Evolutionary conservation across 2,329 filamentous ascomycete species (phyloP).

Genomic region (Arthrobotrys entomopaga): DNA sequence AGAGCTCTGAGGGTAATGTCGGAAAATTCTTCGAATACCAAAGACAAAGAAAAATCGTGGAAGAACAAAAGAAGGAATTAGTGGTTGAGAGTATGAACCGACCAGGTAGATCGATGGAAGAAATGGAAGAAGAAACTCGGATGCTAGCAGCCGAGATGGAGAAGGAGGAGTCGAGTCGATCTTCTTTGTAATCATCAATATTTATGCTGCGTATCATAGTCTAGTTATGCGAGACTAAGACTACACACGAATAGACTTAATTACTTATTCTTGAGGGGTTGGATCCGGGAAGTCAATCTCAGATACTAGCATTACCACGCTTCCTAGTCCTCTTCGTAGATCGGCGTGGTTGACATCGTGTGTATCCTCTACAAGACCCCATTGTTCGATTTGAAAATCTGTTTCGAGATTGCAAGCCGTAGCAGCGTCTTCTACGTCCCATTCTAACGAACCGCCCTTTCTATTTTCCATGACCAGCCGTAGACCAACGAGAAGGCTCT

Average conservation of each 20-base stretch:
- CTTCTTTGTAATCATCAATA: neutral
- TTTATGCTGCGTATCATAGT: neutral
- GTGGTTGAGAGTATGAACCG: constrained; percentile 67
- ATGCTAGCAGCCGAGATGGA: constrained; percentile 69
- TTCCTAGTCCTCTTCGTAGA: constrained; percentile 84
- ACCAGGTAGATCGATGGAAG: constrained; percentile 73
- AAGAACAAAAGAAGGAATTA: constrained; percentile 63
- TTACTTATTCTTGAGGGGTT: constrained; percentile 57
- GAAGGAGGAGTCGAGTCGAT: constrained; percentile 56
- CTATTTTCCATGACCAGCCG: constrained; percentile 89
- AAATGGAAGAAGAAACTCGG: constrained; percentile 82
- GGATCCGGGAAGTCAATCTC: constrained; percentile 62
- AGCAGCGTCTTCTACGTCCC: constrained; percentile 85
- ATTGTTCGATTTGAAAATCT: constrained; percentile 85
- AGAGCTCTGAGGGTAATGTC: constrained; percentile 85
- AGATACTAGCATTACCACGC: constrained; percentile 81
- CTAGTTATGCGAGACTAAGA: neutral
- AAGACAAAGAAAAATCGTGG: constrained; percentile 16
- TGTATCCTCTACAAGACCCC: constrained; percentile 98
- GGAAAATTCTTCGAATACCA: constrained; percentile 71
- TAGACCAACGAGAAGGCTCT: constrained; percentile 82
- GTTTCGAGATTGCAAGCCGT: constrained; percentile 83
- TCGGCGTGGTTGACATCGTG: constrained; percentile 97
- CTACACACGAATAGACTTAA: neutral
- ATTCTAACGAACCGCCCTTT: constrained; percentile 64